Evolutionary conservation across 2,329 filamentous ascomycete species (phyloP).

Genomic region (Apiospora pterosperma): DNA sequence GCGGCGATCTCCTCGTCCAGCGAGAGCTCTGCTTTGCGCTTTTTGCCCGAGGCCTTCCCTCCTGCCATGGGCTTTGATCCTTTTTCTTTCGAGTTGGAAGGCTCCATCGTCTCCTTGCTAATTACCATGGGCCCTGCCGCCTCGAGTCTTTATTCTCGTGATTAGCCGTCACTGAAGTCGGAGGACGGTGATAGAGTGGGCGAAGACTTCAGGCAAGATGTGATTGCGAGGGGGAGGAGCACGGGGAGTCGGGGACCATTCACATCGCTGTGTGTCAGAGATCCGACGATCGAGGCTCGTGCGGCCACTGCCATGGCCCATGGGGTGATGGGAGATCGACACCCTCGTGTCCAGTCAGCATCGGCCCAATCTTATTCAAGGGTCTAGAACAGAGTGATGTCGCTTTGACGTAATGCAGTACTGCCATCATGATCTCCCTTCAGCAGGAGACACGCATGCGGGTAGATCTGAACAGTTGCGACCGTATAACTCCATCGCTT

Average conservation of each 20-base stretch:
- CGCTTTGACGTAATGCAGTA: neutral
- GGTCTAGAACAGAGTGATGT: neutral
- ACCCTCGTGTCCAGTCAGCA: neutral
- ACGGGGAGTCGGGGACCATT: neutral
- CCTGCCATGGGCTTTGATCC: neutral
- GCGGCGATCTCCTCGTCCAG: constrained; percentile 22
- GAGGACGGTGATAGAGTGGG: neutral
- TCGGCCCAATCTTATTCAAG: neutral
- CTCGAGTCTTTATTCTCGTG: neutral
- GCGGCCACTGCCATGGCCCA: neutral
- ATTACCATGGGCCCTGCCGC: neutral
- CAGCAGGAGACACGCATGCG: neutral
- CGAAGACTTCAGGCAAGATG: neutral
- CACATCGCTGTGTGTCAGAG: neutral
- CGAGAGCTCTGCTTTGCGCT: constrained; percentile 18
- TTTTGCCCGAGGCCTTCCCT: constrained; percentile 12
- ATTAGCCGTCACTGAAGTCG: neutral
- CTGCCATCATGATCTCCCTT: neutral
- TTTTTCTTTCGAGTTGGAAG: neutral
- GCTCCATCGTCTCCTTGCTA: neutral
- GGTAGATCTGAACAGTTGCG: neutral
- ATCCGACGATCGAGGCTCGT: neutral
- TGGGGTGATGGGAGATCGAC: neutral
- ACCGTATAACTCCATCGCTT: neutral
- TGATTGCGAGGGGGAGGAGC: neutral